Conservation (phyloP, 441 rosid genomes). For the Gossypium trilobum region DNA sequence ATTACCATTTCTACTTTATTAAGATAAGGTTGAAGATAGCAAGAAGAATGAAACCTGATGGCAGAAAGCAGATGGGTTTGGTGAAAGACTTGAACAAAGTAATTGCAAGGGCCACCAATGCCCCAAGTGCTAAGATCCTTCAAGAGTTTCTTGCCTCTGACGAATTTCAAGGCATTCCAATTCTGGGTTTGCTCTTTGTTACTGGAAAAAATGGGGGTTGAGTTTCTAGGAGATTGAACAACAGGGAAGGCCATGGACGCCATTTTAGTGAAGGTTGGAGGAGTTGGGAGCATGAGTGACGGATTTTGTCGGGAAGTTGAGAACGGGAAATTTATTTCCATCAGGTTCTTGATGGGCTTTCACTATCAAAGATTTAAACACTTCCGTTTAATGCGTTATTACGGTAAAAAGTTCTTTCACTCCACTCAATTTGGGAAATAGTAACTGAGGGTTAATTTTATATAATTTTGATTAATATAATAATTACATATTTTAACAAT, state of each 20-base stretch:
- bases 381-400: too few species aligned
- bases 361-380: not conserved
- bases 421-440: too few species aligned
- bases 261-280: not conserved
- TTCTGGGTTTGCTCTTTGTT: conserved; percentile 9
- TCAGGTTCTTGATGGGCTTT: not conserved
- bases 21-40: not conserved
- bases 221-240: not conserved
- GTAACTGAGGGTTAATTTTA: too few species aligned
- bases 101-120: conserved; percentile 29
- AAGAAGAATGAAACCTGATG: conserved; percentile 19
- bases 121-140: conserved; percentile 30
- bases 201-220: not conserved
- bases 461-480: too few species aligned
- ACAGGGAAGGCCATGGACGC: not conserved
- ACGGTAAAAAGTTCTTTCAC: too few species aligned
- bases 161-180: conserved; percentile 16
- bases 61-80: conserved; percentile 27
- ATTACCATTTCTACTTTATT: not conserved
- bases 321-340: not conserved
- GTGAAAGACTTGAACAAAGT: conserved; percentile 23
- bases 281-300: not conserved
- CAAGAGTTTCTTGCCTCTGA: conserved; percentile 18
- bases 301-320: not conserved
- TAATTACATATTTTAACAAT: too few species aligned